A percentile compares a stretch with the other conserved stretches of the same genome.
Evolutionary conservation across 345 rosid genomes (phyloP).

Genomic region (Lumnitzera racemosa): DNA sequence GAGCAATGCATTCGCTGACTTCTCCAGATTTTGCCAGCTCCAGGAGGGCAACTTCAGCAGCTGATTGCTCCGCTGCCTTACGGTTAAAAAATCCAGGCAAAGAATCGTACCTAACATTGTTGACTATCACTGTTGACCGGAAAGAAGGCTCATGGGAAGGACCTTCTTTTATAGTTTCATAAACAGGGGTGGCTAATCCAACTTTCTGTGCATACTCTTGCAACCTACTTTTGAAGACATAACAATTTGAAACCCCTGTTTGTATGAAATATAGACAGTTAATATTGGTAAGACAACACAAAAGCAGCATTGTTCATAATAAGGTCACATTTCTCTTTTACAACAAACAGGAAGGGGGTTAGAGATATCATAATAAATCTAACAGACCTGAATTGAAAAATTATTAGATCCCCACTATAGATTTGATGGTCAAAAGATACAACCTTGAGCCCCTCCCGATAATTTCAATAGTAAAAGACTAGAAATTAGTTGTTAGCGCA

Average conservation of each 20-base stretch:
- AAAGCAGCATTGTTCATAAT: too few relatives aligned
- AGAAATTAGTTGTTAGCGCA: too few relatives aligned
- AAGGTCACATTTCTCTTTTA: too few relatives aligned
- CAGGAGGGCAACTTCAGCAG: constrained; percentile 82
- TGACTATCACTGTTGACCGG: constrained; percentile 56
- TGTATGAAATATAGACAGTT: not conserved
- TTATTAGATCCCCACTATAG: too few relatives aligned
- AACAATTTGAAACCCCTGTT: constrained; percentile 76
- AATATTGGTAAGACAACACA: not conserved
- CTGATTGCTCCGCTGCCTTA: constrained; percentile 96
- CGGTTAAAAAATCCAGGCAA: constrained; percentile 84
- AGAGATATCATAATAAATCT: too few relatives aligned
- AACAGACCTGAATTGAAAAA: too few relatives aligned
- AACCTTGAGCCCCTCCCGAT: too few relatives aligned
- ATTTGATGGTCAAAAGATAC: too few relatives aligned
- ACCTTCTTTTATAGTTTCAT: constrained; percentile 80
- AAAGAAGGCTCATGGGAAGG: constrained; percentile 79
- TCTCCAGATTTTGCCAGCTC: constrained; percentile 61
- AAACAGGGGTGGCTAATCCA: constrained; percentile 64
- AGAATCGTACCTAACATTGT: constrained; percentile 60
- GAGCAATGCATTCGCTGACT: constrained; percentile 42
- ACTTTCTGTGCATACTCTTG: constrained; percentile 81
- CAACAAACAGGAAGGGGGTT: too few relatives aligned
- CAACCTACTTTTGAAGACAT: constrained; percentile 72
- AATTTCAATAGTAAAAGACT: too few relatives aligned